phyloP scores from a whole-genome alignment of 2,329 filamentous ascomycete genomes.

The Cercospora sojina region DNA sequence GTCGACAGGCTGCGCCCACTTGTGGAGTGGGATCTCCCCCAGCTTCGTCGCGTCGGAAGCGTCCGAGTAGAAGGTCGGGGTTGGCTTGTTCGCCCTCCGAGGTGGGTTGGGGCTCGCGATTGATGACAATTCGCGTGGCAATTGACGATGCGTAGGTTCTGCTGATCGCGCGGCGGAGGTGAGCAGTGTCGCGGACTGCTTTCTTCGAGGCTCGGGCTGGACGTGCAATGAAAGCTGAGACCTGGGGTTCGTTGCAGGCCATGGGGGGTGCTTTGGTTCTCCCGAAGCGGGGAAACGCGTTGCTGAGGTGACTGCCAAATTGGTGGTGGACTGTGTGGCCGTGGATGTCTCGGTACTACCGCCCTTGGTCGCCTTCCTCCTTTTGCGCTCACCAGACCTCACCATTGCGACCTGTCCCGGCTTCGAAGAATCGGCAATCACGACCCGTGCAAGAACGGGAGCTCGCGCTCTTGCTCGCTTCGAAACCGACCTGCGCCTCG shows the following conservation, averaged over 20 bases:
- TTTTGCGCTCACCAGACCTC: constrained; percentile 28
- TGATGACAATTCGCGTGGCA: neutral
- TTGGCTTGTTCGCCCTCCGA: constrained; percentile 31
- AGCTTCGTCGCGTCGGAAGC: constrained; percentile 50
- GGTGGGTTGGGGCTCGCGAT: neutral
- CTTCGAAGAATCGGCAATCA: constrained; percentile 34
- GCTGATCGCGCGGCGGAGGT: neutral
- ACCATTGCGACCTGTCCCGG: constrained; percentile 34
- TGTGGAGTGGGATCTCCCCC: constrained; percentile 49
- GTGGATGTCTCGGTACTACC: neutral
- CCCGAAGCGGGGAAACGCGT: neutral
- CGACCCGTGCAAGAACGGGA: constrained; percentile 32
- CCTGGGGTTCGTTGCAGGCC: neutral
- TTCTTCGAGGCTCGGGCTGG: constrained; percentile 26
- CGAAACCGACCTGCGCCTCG: neutral
- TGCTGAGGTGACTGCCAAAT: constrained; percentile 6
- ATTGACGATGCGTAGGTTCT: neutral
- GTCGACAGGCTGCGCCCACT: constrained; percentile 47
- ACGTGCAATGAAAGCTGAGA: neutral
- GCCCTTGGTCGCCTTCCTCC: constrained; percentile 6
- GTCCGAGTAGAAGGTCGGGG: constrained; percentile 45
- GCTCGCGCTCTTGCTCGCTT: constrained; percentile 23
- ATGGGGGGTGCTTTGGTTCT: neutral
- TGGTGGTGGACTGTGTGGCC: constrained; percentile 15
- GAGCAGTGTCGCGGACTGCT: neutral